Base-by-base conservation (phyloP, 2,329 filamentous ascomycete species). In the Neofusicoccum umdonicola region DNA sequence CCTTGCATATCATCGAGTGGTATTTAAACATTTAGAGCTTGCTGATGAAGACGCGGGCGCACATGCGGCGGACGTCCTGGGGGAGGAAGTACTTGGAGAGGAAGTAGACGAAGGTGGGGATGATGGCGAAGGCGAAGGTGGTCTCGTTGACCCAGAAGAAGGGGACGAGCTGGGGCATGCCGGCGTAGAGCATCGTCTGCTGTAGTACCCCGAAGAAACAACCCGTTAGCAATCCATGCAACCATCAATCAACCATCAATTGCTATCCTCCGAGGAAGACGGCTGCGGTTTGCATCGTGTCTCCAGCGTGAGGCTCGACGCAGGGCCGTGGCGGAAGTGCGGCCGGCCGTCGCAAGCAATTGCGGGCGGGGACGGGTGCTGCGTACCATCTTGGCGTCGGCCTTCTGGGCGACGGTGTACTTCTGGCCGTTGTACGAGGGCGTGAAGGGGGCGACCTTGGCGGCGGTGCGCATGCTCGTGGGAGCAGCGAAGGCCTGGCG, bases 101-200 rank as follows among this genome's bases (percentile, higher is more conserved):
- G 70, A 79, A 63, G 73, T 79, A 79, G 75, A 79, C 78, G 69
- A 79, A 74, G 62, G 76, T 72, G 50, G 77, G 77, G 48, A 79
- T 70, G 65, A 77, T 70, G 71, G 79, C 69, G 69, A 79, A 79
- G 52, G 77, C 77, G 68, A 75, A 70, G 67, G 74, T 77, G 66
- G 73, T 76, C 76, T 79, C 77, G 73, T 79, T 79, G 71, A 79
- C 76, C 74, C 79, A 79, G 74, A 78, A 79, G 75, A 79, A 79
- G 68, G 77, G 77, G 56, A 79, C 74, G 66, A 79, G 77, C 73
- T 79, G 77, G 66, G 77, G 77, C 77, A 79, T 79, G 67, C 76
- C 77, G 67, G 77, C 77, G 72, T 76, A 75, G 69, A 79, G 75
- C 62, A 77, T 68, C 13, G 70, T 75, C 77, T 78, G 65, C 47